A percentile compares a stretch with the other conserved stretches of the same genome.
These are phyloP conservation scores for Diddensiella transvaalensis DNA, from an alignment of 805 yeast species.

Conservation along the genomic window DNA sequence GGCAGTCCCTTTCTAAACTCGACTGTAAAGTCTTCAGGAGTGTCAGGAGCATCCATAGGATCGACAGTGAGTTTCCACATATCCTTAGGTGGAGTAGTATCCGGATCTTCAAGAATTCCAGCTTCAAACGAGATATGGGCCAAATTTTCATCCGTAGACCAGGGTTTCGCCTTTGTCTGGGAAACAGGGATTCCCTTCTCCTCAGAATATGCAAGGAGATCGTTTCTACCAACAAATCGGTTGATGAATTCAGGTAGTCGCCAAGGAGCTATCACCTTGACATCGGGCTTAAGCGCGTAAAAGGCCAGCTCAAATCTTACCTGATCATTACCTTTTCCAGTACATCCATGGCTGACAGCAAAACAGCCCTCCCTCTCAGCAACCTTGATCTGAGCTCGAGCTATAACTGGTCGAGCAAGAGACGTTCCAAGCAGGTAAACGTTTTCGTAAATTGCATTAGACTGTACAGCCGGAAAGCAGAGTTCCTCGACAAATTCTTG, in stretches of 20 bases:
- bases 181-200: constrained; percentile 89
- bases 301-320: constrained; percentile 96
- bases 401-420: constrained; percentile 97
- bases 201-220: constrained; percentile 89
- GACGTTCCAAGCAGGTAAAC: constrained; percentile 96
- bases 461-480: constrained; percentile 93
- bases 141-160: constrained; percentile 99
- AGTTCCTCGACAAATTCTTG: constrained; percentile 91
- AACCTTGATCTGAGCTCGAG: constrained; percentile 95
- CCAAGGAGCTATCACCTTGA: constrained; percentile 98
- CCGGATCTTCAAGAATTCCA: constrained; percentile 98
- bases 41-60: constrained; percentile 91
- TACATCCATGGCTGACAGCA: constrained; percentile 98
- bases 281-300: constrained; percentile 97
- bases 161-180: constrained; percentile 98
- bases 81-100: constrained; percentile 98
- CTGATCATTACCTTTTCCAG: constrained; percentile 99
- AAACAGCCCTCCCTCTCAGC: constrained; percentile 98
- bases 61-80: constrained; percentile 99
- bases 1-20: constrained; percentile 87
- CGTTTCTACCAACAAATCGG: constrained; percentile 98
- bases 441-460: constrained; percentile 96
- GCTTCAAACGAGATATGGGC: constrained; percentile 99
- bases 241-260: constrained; percentile 93
- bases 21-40: constrained; percentile 84